These are phyloP conservation scores for Nicotiana paniculata DNA, from an alignment of 257 asterid genomes.

Conservation along the genomic window DNA sequence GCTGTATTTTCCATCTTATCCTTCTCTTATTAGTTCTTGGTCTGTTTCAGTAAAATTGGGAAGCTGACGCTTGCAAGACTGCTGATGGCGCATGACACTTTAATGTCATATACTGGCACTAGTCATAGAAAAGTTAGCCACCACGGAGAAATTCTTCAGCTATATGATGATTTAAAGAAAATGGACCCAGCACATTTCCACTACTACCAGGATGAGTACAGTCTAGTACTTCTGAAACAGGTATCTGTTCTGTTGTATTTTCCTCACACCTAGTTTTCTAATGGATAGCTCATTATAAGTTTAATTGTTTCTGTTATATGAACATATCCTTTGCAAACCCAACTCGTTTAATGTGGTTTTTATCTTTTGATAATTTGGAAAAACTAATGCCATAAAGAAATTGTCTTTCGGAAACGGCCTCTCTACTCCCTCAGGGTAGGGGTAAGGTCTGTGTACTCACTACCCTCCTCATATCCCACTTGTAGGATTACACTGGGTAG, in stretches of 20 bases:
- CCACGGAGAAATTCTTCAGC: conserved; percentile 68
- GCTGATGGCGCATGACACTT: conserved; percentile 54
- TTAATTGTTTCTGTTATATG: not conserved
- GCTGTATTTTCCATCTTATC: conserved; percentile 3
- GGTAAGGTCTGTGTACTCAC: too few relatives aligned
- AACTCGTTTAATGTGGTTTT: not conserved
- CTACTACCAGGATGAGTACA: conserved; percentile 69
- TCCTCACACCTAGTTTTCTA: not conserved
- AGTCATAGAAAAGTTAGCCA: conserved; percentile 21
- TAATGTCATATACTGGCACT: conserved; percentile 35
- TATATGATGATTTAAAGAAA: conserved; percentile 60
- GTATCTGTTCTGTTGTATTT: conserved; percentile 27
- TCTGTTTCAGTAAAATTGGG: conserved; percentile 76
- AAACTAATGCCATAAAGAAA: not conserved
- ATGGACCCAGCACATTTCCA: conserved; percentile 71
- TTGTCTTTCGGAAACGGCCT: not conserved
- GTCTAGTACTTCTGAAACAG: conserved; percentile 69
- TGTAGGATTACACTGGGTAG: not conserved
- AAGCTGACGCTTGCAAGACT: conserved; percentile 94
- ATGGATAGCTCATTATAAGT: not conserved
- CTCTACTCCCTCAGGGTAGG: too few relatives aligned
- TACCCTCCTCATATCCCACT: too few relatives aligned
- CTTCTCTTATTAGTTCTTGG: conserved; percentile 15
- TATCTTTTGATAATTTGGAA: not conserved
- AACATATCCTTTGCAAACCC: not conserved